These are phyloP conservation scores for Trichosporon coremiiforme DNA, from an alignment of 1,284 basidiomycete genomes.

Conservation along the genomic window DNA sequence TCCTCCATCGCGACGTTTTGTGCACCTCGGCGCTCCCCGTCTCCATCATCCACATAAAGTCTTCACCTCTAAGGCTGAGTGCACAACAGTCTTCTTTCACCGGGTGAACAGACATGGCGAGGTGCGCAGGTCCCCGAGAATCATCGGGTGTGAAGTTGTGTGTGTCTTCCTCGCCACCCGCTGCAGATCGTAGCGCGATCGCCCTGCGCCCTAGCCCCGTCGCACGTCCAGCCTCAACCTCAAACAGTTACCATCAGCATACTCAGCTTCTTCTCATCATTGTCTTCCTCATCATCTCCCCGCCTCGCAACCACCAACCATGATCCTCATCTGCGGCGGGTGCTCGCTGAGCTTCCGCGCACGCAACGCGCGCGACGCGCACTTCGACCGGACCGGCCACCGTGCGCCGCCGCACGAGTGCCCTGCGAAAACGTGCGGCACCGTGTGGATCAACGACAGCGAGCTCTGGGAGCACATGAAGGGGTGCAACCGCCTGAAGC, in stretches of 20 bases:
- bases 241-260: neutral
- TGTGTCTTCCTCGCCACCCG: neutral
- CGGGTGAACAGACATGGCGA: too few relatives aligned
- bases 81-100: too few relatives aligned
- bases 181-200: neutral
- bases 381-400: neutral
- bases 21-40: too few relatives aligned
- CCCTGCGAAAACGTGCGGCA: neutral
- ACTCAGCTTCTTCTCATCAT: neutral
- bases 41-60: too few relatives aligned
- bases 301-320: neutral
- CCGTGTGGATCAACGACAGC: too few relatives aligned
- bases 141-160: neutral
- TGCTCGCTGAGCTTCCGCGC: neutral
- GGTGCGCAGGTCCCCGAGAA: too few relatives aligned
- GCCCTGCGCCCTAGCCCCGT: neutral
- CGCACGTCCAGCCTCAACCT: neutral
- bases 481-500: neutral
- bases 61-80: too few relatives aligned
- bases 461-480: constrained; percentile 10
- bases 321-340: neutral
- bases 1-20: too few relatives aligned
- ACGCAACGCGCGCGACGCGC: neutral
- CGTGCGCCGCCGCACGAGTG: neutral
- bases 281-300: neutral